phyloP scores from a whole-genome alignment of 352 stramenopile species.

The Phytophthora foliorum region DNA sequence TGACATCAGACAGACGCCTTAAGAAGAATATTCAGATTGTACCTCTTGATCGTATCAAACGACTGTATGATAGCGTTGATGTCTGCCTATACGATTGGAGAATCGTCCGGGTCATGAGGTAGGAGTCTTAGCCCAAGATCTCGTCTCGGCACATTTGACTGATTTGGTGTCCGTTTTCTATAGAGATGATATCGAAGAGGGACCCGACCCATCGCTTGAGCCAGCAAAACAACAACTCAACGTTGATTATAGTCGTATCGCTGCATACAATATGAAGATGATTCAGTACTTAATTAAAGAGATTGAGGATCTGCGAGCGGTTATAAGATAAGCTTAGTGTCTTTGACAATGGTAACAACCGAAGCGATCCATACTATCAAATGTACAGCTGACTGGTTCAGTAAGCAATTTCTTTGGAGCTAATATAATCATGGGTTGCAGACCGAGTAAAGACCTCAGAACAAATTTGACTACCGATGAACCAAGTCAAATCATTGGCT shows the following conservation, averaged over 20 bases:
- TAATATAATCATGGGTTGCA: conserved; percentile 9
- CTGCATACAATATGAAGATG: conserved; percentile 5
- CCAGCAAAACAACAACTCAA: neutral
- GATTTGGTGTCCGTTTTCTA: neutral
- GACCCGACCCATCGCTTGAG: neutral
- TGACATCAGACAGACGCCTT: neutral
- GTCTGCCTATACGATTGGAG: conserved; percentile 1
- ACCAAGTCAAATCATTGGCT: conserved; percentile 7
- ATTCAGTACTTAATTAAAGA: neutral
- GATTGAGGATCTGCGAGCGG: neutral
- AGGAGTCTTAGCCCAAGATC: neutral
- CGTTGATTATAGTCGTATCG: neutral
- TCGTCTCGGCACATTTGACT: neutral
- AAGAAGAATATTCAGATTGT: neutral
- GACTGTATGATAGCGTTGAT: neutral
- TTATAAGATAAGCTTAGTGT: neutral
- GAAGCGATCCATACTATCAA: too few species aligned
- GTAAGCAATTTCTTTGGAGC: neutral
- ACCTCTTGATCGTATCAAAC: neutral
- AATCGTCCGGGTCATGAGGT: neutral
- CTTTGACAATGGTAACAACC: too few species aligned
- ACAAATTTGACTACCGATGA: conserved; percentile 4
- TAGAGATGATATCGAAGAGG: conserved; percentile 7
- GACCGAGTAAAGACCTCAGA: conserved; percentile 2
- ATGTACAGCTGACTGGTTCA: neutral